Base-by-base conservation (phyloP, 2,329 filamentous ascomycete genomes). In the Lecanicillium sp. region DNA sequence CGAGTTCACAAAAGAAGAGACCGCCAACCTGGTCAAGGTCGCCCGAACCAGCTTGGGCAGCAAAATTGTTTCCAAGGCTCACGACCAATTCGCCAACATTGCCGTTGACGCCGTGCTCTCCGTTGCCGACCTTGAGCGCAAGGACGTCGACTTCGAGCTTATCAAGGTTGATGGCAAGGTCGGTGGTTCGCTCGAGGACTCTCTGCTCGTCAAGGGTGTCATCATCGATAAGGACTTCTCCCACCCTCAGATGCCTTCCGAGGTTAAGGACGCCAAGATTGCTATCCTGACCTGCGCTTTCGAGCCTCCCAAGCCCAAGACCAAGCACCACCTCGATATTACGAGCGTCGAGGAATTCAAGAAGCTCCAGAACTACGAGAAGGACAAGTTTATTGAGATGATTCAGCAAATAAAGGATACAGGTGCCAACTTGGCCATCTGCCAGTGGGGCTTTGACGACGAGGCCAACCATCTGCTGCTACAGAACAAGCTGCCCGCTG, bases 181-280 rank as follows among this genome's bases (percentile, higher is more conserved):
- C 29, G 93, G 93, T 59, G 93, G 94, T 51, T 72, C 91, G 23
- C 78, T 98, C 15, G 91, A 97, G 69, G 93, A 98, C 68, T 87
- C 90, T 5, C 72, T 97, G 24, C 82, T 98, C 36, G 91, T 98
- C 59, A 94, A 97, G 73, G 93, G 93, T 66, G 93, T 98, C 56
- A 95, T 98, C 66, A 81, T 98, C 67, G 93, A 98, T 80, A 98
- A 98, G 76, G 94, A 98, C 73, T 98, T 98, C 69, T 97, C 93
- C 29, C 93, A 98, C 68, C 93, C 93, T 11, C 93, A 98, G 73
- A 98, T 98, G 93, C 93, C 93, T 10, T 87, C 86, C 43, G 90
- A 96, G 70, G 91, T 98, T 55, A 80, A 77, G 60, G 90, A 98
- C 69, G 94, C 93, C 63, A 97, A 96, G 76, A 83, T 98, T 62